phyloP scores from a whole-genome alignment of 2,329 filamentous ascomycete genomes.

The Aspergillus sclerotialis region DNA sequence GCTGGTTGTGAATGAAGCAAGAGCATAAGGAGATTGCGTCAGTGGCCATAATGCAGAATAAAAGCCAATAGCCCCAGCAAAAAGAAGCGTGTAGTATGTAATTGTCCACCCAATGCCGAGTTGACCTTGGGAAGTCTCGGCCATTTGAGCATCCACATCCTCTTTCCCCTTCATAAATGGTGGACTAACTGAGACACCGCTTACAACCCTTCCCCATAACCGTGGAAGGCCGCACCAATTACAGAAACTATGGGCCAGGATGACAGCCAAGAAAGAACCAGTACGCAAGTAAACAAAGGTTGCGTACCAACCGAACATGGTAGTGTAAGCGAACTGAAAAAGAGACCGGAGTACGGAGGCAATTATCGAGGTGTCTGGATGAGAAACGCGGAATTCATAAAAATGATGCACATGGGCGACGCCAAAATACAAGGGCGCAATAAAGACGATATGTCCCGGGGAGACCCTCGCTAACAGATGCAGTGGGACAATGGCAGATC shows the following conservation, averaged over 20 bases:
- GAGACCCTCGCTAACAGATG: conserved; percentile 64
- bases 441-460: conserved; percentile 59
- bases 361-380: conserved; percentile 60
- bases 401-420: conserved; percentile 93
- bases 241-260: conserved; percentile 78
- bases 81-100: conserved; percentile 70
- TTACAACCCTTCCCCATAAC: conserved; percentile 71
- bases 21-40: conserved; percentile 49
- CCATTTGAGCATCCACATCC: conserved; percentile 12
- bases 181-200: conserved; percentile 32
- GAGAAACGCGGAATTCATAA: conserved; percentile 82
- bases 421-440: conserved; percentile 83
- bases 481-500: conserved; percentile 75
- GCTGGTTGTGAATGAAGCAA: conserved; percentile 24
- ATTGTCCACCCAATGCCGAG: conserved; percentile 59
- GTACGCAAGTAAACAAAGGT: conserved; percentile 84
- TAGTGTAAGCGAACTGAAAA: conserved; percentile 85
- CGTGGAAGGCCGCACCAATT: conserved; percentile 87
- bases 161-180: conserved; percentile 35
- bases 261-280: conserved; percentile 68
- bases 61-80: conserved; percentile 66
- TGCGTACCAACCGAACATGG: conserved; percentile 86
- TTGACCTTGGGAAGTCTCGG: conserved; percentile 16
- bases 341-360: conserved; percentile 63
- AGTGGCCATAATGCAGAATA: conserved; percentile 63